Evolutionary conservation across 192 early-diverging fungal species (phyloP).

Genomic region (Paraglomus brasilianum): DNA sequence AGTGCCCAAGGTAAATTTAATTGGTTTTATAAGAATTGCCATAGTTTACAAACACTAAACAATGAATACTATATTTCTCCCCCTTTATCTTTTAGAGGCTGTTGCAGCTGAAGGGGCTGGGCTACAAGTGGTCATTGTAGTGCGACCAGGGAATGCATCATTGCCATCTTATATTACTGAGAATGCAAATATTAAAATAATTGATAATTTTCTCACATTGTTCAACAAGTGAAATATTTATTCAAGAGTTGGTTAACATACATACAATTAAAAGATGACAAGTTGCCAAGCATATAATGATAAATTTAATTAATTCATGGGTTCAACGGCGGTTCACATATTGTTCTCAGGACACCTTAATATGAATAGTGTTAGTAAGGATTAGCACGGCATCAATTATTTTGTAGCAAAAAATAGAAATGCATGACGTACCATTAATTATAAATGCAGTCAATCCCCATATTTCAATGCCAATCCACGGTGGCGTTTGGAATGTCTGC

Average conservation of each 20-base stretch:
- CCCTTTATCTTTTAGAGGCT: conserved; percentile 57
- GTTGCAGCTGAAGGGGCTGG: conserved; percentile 72
- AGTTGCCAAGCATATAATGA: no score
- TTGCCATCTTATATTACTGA: conserved; percentile 34
- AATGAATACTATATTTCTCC: background rate
- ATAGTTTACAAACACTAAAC: background rate
- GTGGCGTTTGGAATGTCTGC: conserved; percentile 3
- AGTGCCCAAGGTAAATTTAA: conserved; percentile 66
- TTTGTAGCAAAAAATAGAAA: background rate
- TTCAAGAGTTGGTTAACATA: no score
- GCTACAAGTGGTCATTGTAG: conserved; percentile 63
- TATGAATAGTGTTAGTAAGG: no score
- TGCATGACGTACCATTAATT: conserved; percentile 49
- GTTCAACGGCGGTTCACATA: no score
- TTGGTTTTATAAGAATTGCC: no score
- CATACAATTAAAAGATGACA: no score
- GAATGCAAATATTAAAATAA: background rate
- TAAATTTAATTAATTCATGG: no score
- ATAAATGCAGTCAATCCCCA: conserved; percentile 86
- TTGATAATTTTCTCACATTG: no score
- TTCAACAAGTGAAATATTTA: no score
- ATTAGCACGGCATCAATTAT: no score
- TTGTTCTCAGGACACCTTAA: no score
- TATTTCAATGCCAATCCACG: conserved; percentile 39
- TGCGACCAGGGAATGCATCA: conserved; percentile 75